phyloP scores from a whole-genome alignment of 371 early-diverging fungal species.

The Cokeromyces recurvatus region DNA sequence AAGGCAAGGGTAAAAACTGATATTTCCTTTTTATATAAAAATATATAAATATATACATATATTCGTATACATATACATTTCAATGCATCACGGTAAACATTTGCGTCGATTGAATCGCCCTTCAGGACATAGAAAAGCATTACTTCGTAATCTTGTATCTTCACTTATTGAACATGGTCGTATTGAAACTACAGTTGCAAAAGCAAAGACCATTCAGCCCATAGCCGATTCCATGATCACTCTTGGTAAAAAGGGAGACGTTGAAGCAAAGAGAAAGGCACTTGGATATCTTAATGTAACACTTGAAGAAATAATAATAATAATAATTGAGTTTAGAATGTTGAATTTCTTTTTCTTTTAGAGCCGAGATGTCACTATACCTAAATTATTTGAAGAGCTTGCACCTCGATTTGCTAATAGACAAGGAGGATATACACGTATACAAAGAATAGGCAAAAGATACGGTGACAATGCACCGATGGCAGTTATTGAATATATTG shows the following conservation, averaged over 20 bases:
- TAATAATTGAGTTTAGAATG: too few relatives aligned
- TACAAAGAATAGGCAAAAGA: slow-evolving; percentile 77
- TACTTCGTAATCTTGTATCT: slow-evolving; percentile 84
- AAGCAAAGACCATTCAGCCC: slow-evolving; percentile 88
- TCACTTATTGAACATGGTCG: slow-evolving; percentile 86
- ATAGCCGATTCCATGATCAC: slow-evolving; percentile 86
- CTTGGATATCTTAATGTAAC: slow-evolving; percentile 57
- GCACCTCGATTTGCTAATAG: slow-evolving; percentile 80
- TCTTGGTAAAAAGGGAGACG: slow-evolving; percentile 67
- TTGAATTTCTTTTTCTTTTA: too few relatives aligned
- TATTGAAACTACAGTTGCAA: slow-evolving; percentile 91
- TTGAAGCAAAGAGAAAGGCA: slow-evolving; percentile 61
- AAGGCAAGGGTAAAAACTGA: too few relatives aligned
- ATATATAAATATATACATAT: too few relatives aligned
- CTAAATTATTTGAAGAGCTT: slow-evolving; percentile 81
- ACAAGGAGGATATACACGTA: slow-evolving; percentile 89
- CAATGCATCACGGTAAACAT: slow-evolving; percentile 74
- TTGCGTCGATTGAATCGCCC: slow-evolving; percentile 68
- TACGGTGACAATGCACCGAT: slow-evolving; percentile 87
- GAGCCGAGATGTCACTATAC: slow-evolving; percentile 67
- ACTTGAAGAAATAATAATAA: not conserved
- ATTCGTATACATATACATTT: too few relatives aligned
- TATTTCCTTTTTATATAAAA: too few relatives aligned
- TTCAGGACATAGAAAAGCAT: slow-evolving; percentile 71
- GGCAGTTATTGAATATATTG: slow-evolving; percentile 86